phyloP scores from a whole-genome alignment of 345 rosid genomes.

The Salix exigua region DNA sequence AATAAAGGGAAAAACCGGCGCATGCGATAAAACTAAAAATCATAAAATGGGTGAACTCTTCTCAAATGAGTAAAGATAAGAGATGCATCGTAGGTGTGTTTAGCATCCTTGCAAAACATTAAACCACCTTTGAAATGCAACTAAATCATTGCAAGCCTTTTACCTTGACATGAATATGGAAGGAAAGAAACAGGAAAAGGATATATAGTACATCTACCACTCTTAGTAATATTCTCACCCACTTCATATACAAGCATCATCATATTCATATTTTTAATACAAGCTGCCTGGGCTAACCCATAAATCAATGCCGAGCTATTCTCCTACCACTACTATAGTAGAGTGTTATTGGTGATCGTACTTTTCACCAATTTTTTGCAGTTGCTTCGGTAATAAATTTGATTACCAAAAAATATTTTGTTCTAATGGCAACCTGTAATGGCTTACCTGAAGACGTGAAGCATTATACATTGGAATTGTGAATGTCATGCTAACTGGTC shows the following conservation, averaged over 20 bases:
- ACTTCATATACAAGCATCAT: neutral
- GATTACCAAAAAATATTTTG: neutral
- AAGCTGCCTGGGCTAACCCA: neutral
- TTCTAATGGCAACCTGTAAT: neutral
- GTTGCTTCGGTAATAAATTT: neutral
- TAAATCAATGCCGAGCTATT: neutral
- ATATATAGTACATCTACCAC: neutral
- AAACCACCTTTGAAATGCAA: neutral
- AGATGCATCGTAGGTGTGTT: neutral
- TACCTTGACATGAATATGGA: no score
- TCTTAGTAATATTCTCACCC: neutral
- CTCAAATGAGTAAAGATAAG: neutral
- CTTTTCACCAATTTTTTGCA: neutral
- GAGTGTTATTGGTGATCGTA: neutral
- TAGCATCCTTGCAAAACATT: neutral
- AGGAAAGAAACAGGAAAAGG: no score
- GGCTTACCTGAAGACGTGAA: conserved; percentile 82
- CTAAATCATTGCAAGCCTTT: no score
- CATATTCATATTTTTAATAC: no score
- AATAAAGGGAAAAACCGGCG: neutral
- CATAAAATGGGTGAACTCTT: neutral
- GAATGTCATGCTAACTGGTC: conserved; percentile 97
- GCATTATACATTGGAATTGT: conserved; percentile 94
- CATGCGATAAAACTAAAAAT: neutral
- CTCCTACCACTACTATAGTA: no score